Evolutionary conservation across 768 basidiomycete species (phyloP), one percentile per base, ranked within the genome.

Genomic region (Glaciozyma martinii): DNA sequence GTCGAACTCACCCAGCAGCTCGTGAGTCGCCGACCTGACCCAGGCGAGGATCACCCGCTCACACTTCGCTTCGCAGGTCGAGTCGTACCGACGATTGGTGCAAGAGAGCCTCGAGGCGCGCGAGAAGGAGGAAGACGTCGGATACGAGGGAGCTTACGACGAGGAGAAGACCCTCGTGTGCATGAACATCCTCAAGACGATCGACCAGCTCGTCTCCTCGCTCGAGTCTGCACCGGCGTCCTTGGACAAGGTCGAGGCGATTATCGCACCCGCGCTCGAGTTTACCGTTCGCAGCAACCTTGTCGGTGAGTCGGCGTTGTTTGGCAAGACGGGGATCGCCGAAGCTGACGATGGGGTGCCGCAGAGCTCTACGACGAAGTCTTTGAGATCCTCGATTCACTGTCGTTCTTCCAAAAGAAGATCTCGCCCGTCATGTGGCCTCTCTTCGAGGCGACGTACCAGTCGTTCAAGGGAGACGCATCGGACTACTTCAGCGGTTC

Each of bases 391-490:
- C 83, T 90, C 57, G 91, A 93, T 72, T 86, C 80, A 67, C 78
- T 93, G 63, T 89, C 89, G 0, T 93, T 89, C 81, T 88, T 85
- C 76, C 81, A 86, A 62, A 83, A 84, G 66, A 75, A 80, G 60
- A 85, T 94, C 72, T 83, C 87, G 46, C 85, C 87, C 0, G 82
- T 80, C 70, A 86, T 93, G 86, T 93, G 90, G 91, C 85, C 83
- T 15, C 80, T 93, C 43, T 89, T 89, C 67, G 89, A 91, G 77
- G 76, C 85, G 68, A 91, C 87, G 0, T 90, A 90, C 77, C 80
- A 81, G 56, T 78, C 88, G 25, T 89, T 93, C 84, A 90, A 89
- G 76, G 79, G 81, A 21, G 87, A 89, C 40, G 89, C 88, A 21
- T 78, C 87, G 46, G 89, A 91, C 77, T 93, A 89, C 80, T 80